A percentile compares a stretch with the other conserved stretches of the same genome.
phyloP scores from a whole-genome alignment of 2,329 filamentous ascomycete genomes.

The Trichoderma koningiopsis region DNA sequence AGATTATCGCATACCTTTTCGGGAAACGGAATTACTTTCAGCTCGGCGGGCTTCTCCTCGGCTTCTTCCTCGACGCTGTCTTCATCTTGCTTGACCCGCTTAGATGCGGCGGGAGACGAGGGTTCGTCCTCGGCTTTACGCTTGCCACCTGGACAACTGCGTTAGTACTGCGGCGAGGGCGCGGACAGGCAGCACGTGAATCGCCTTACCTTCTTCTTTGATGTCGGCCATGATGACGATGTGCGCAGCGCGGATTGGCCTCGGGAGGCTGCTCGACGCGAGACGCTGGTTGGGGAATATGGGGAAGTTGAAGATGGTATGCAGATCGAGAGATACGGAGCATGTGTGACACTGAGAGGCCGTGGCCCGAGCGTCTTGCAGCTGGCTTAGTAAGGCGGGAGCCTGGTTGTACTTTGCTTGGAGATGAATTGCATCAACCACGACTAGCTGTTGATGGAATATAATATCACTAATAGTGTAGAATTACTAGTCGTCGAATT shows the following conservation, averaged over 20 bases:
- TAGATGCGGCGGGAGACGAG: conserved; percentile 61
- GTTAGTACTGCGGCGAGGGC: background rate
- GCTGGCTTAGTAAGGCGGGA: conserved; percentile 3
- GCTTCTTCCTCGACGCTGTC: conserved; percentile 34
- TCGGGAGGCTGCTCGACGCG: background rate
- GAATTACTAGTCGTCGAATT: background rate
- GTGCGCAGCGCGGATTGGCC: background rate
- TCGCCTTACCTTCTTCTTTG: conserved; percentile 46
- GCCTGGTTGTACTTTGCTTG: background rate
- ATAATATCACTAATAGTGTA: too few species aligned
- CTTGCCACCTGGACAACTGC: conserved; percentile 55
- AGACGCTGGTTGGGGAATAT: background rate
- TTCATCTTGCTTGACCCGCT: conserved; percentile 61
- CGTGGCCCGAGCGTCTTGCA: conserved; percentile 17
- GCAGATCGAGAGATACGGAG: background rate
- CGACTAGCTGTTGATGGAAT: too few species aligned
- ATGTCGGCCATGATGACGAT: conserved; percentile 32
- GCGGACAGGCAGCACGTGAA: background rate
- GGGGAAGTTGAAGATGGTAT: conserved; percentile 2
- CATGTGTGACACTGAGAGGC: background rate
- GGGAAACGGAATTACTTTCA: conserved; percentile 78
- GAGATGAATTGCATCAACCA: background rate
- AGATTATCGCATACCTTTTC: conserved; percentile 68
- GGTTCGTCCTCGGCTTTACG: conserved; percentile 73
- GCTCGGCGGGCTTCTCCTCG: conserved; percentile 50